These are phyloP conservation scores for Clarireedia sp. DNA, from an alignment of 2,329 filamentous ascomycete genomes.

Conservation along the genomic window DNA sequence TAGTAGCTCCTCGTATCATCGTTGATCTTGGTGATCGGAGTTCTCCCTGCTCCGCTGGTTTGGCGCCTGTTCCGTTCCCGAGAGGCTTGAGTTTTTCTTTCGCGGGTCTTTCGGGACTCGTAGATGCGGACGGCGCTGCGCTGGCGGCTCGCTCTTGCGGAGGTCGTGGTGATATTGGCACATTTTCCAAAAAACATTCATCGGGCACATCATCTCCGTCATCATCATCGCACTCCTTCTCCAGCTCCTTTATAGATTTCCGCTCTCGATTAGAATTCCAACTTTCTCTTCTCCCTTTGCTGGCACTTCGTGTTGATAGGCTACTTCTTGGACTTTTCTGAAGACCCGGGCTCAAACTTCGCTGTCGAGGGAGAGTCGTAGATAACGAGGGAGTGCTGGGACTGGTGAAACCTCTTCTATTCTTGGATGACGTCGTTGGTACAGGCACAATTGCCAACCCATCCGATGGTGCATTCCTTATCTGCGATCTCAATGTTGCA, in stretches of 20 bases:
- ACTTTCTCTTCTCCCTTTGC: constrained; percentile 35
- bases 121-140: constrained; percentile 40
- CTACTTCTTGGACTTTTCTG: constrained; percentile 15
- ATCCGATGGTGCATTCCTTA: constrained; percentile 20
- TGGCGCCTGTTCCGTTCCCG: constrained; percentile 56
- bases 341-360: constrained; percentile 26
- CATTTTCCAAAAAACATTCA: constrained; percentile 71
- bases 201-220: constrained; percentile 74
- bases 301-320: constrained; percentile 17
- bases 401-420: constrained; percentile 20
- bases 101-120: constrained; percentile 24
- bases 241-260: constrained; percentile 63
- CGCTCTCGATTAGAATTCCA: constrained; percentile 61
- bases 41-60: constrained; percentile 51
- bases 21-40: constrained; percentile 38
- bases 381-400: constrained; percentile 20
- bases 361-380: constrained; percentile 21
- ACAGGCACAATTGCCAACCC: constrained; percentile 26
- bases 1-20: constrained; percentile 28
- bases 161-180: constrained; percentile 70
- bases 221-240: constrained; percentile 69
- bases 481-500: constrained; percentile 23
- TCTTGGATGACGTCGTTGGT: constrained; percentile 13
- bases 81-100: constrained; percentile 25
- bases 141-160: constrained; percentile 47